Evolutionary conservation across 2,329 filamentous ascomycete genomes (phyloP).

Genomic region (Lithohypha guttulata): DNA sequence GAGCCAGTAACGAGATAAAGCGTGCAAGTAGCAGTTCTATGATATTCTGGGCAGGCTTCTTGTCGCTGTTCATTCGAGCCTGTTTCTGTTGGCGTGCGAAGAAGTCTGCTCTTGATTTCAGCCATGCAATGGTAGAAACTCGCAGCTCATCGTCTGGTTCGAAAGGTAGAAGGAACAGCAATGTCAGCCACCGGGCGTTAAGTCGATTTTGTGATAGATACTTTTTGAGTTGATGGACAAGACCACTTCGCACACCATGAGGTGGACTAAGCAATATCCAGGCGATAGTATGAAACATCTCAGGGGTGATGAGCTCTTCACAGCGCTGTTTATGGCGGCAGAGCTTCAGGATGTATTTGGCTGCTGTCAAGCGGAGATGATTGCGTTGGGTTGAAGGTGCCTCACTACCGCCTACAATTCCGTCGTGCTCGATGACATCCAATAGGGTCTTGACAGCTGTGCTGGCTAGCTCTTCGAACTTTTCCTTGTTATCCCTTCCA

Average conservation of each 20-base stretch:
- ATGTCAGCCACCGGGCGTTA: slow-evolving; percentile 69
- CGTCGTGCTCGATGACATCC: slow-evolving; percentile 61
- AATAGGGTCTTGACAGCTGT: slow-evolving; percentile 71
- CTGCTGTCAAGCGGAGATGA: slow-evolving; percentile 70
- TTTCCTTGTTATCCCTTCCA: slow-evolving; percentile 35
- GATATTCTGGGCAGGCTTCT: slow-evolving; percentile 42
- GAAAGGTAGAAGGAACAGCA: slow-evolving; percentile 83
- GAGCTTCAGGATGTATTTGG: slow-evolving; percentile 71
- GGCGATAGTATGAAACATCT: slow-evolving; percentile 71
- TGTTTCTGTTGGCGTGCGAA: slow-evolving; percentile 43
- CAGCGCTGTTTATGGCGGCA: slow-evolving; percentile 61
- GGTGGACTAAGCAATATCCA: slow-evolving; percentile 70
- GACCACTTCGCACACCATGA: slow-evolving; percentile 62
- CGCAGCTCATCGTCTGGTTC: slow-evolving; percentile 69
- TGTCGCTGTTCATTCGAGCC: slow-evolving; percentile 24
- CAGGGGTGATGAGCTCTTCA: slow-evolving; percentile 61
- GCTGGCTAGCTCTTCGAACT: slow-evolving; percentile 42
- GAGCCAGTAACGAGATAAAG: slow-evolving; percentile 75
- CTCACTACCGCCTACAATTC: slow-evolving; percentile 61
- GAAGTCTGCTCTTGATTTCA: slow-evolving; percentile 64
- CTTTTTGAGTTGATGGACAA: slow-evolving; percentile 80
- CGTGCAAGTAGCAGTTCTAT: slow-evolving; percentile 76
- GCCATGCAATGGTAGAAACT: slow-evolving; percentile 72
- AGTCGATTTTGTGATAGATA: slow-evolving; percentile 67
- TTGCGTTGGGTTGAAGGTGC: slow-evolving; percentile 70